These are phyloP conservation scores for Peronospora belbahrii DNA, from an alignment of 352 stramenopile species.

Conservation along the genomic window DNA sequence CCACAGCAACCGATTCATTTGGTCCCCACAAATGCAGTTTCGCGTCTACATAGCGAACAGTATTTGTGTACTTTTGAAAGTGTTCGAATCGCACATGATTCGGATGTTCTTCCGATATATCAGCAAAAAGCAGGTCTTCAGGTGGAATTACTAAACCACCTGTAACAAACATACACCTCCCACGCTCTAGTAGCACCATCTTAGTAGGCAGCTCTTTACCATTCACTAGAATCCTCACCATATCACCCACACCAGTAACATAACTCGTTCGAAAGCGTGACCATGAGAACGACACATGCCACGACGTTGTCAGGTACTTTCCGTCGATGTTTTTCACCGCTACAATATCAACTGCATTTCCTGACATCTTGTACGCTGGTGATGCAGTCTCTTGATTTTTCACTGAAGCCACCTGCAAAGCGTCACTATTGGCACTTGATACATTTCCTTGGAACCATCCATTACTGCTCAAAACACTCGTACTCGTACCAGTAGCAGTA, in stretches of 20 bases:
- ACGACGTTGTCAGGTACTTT: constrained; percentile 59
- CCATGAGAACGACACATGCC: constrained; percentile 69
- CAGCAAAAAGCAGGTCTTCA: constrained; percentile 40
- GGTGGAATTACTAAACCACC: constrained; percentile 52
- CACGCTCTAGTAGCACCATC: constrained; percentile 64
- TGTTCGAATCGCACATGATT: constrained; percentile 78
- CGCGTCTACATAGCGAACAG: constrained; percentile 63
- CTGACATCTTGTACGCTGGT: constrained; percentile 57
- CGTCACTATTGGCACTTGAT: constrained; percentile 11
- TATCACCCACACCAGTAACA: constrained; percentile 56
- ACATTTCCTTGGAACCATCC: constrained; percentile 9
- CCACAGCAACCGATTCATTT: constrained; percentile 75
- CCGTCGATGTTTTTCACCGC: constrained; percentile 53
- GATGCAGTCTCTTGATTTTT: constrained; percentile 10
- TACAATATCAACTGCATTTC: constrained; percentile 77
- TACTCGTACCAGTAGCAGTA: constrained; percentile 1
- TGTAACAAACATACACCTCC: constrained; percentile 58
- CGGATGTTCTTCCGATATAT: constrained; percentile 50
- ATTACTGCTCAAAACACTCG: constrained; percentile 1
- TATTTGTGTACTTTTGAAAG: constrained; percentile 58
- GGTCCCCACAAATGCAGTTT: constrained; percentile 70
- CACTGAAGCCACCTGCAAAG: constrained; percentile 2
- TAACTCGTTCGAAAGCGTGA: constrained; percentile 59
- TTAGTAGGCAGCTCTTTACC: constrained; percentile 66
- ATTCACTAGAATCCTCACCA: constrained; percentile 68